These are phyloP conservation scores for Lyophyllum shimeji DNA, from an alignment of 768 basidiomycete genomes.

Conservation along the genomic window DNA sequence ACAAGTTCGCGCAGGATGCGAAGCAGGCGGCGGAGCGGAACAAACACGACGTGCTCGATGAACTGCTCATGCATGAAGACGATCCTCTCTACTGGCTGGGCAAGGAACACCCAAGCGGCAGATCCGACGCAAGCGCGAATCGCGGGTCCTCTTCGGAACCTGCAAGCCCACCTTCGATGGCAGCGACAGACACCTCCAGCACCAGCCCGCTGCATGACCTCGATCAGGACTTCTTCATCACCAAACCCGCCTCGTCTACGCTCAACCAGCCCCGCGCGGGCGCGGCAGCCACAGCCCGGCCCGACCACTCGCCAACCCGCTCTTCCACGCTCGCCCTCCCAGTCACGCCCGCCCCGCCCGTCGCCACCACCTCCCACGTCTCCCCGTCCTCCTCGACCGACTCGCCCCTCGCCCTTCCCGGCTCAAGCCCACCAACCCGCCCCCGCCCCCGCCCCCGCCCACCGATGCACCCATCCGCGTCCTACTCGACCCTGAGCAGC, in stretches of 20 bases:
- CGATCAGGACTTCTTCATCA: constrained; percentile 35
- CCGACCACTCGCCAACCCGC: constrained; percentile 29
- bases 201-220: constrained; percentile 27
- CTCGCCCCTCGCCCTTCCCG: no score
- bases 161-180: neutral
- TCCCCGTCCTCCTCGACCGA: constrained; percentile 25
- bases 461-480: constrained; percentile 17
- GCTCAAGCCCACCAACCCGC: no score
- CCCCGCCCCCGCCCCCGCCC: neutral
- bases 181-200: neutral
- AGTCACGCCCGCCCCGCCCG: constrained; percentile 15
- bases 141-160: no score
- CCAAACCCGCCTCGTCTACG: constrained; percentile 8
- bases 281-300: constrained; percentile 19
- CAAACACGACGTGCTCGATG: constrained; percentile 56
- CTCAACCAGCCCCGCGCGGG: constrained; percentile 7
- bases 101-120: constrained; percentile 2
- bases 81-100: constrained; percentile 66
- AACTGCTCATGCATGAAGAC: constrained; percentile 64
- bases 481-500: constrained; percentile 43
- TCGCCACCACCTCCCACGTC: constrained; percentile 17
- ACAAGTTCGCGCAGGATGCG: constrained; percentile 57
- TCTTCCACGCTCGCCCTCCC: constrained; percentile 22
- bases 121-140: neutral
- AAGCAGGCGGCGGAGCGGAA: constrained; percentile 52